Conservation (phyloP, 257 asterid species). For the Solanum rostratum region DNA sequence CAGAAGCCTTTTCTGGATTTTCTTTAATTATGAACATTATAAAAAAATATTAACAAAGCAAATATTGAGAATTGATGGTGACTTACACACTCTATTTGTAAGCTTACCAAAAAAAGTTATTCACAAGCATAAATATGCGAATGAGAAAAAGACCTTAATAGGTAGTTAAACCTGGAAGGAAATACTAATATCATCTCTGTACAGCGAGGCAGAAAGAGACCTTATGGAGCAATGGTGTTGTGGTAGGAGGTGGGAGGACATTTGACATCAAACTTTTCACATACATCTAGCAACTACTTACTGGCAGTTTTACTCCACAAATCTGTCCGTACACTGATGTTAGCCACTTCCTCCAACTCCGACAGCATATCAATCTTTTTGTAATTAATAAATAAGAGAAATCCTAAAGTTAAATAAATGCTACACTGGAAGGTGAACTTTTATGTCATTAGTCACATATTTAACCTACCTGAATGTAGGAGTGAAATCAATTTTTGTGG, state of each 20-base stretch:
- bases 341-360: not conserved
- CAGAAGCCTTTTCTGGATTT: too few relatives aligned
- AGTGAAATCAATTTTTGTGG: not conserved
- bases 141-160: too few relatives aligned
- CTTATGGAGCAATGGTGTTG: not conserved
- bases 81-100: too few relatives aligned
- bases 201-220: not conserved
- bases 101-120: too few relatives aligned
- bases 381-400: not conserved
- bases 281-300: not conserved
- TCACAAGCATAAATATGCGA: too few relatives aligned
- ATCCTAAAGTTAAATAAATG: not conserved
- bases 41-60: too few relatives aligned
- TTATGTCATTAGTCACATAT: not conserved
- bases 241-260: slow-evolving; percentile 1
- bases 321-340: not conserved
- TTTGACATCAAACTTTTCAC: not conserved
- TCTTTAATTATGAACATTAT: too few relatives aligned
- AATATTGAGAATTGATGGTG: too few relatives aligned
- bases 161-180: too few relatives aligned
- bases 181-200: too few relatives aligned
- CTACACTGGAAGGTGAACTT: not conserved
- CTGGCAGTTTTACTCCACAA: not conserved
- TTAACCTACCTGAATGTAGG: not conserved
- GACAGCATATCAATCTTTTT: not conserved